These are phyloP conservation scores for Aspergillus sp. DNA, from an alignment of 2,329 filamentous ascomycete genomes.

Conservation along the genomic window DNA sequence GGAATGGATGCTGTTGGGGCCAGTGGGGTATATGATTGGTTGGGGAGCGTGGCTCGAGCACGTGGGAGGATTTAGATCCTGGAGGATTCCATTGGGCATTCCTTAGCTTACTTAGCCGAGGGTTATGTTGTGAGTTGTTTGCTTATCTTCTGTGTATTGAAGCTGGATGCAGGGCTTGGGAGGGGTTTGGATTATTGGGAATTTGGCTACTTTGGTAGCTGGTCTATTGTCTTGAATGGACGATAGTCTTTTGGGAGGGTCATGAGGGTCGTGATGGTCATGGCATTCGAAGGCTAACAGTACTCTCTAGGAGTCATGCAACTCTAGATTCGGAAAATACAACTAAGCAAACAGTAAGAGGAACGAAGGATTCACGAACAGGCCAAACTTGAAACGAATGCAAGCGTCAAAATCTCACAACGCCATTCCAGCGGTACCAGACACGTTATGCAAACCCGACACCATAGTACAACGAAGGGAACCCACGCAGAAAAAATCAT, in stretches of 20 bases:
- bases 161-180: too few species aligned
- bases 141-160: background rate
- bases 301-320: background rate
- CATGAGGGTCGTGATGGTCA: background rate
- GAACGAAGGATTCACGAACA: background rate
- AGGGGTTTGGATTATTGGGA: too few species aligned
- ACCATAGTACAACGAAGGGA: background rate
- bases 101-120: too few species aligned
- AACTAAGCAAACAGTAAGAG: background rate
- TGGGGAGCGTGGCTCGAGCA: background rate
- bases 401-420: background rate
- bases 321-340: background rate
- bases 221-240: too few species aligned
- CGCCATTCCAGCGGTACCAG: background rate
- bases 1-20: background rate
- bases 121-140: background rate
- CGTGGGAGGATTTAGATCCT: background rate
- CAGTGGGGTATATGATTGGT: background rate
- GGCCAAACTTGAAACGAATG: background rate
- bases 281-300: background rate
- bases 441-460: background rate
- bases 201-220: too few species aligned
- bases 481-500: background rate
- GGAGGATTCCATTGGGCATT: background rate
- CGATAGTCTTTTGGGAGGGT: too few species aligned